Conservation (phyloP, 2,329 filamentous ascomycete species). For the Neofusicoccum sp. region DNA sequence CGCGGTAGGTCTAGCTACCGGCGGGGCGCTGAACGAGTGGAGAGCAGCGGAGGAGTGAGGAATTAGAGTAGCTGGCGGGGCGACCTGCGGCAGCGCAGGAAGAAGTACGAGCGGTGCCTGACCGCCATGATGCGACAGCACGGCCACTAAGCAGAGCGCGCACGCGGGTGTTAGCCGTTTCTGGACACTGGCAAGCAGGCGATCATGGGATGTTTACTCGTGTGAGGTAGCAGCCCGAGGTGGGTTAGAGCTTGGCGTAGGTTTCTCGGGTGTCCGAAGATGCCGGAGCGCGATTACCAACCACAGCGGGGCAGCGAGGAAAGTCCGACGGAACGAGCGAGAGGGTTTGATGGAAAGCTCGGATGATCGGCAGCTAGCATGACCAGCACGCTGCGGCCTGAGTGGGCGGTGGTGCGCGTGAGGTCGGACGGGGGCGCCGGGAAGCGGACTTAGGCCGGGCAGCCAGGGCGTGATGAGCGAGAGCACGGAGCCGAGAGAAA, state of each 20-base stretch:
- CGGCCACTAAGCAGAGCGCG: conserved; percentile 12
- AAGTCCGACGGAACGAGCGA: not conserved
- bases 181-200: not conserved
- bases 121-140: conserved; percentile 18
- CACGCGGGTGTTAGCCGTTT: conserved; percentile 14
- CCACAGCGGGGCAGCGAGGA: not conserved
- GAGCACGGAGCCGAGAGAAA: not conserved
- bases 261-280: conserved; percentile 7
- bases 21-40: conserved; percentile 2
- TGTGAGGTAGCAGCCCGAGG: conserved; percentile 5
- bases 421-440: not conserved
- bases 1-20: conserved; percentile 14
- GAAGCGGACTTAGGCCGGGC: conserved; percentile 5
- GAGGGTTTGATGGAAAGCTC: conserved; percentile 1
- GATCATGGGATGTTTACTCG: conserved; percentile 17
- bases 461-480: not conserved
- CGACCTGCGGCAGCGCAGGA: not conserved
- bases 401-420: conserved; percentile 1
- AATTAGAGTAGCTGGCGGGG: not conserved
- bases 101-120: conserved; percentile 23
- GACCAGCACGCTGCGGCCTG: conserved; percentile 4
- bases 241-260: conserved; percentile 7
- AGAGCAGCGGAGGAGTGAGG: conserved; percentile 13
- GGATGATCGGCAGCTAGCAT: conserved; percentile 20
- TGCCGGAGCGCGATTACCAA: conserved; percentile 12